Evolutionary conservation across 257 asterid species (phyloP).

Genomic region (Petunia secreta): DNA sequence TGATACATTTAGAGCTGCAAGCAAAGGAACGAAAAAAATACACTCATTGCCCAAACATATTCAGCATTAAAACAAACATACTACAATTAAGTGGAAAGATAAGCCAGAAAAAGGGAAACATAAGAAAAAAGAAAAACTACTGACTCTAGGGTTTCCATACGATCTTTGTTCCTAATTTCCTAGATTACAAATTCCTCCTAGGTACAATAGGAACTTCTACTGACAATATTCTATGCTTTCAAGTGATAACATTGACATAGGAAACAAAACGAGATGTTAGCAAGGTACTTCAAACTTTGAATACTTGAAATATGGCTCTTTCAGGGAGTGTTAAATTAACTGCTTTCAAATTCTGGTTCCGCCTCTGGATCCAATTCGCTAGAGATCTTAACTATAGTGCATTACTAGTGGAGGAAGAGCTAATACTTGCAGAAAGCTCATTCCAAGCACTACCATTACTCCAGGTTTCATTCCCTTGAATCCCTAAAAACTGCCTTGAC

Average conservation of each 20-base stretch:
- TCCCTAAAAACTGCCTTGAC: constrained; percentile 58
- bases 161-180: constrained; percentile 2
- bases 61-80: background rate
- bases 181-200: background rate
- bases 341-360: too few species aligned
- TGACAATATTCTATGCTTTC: constrained; percentile 10
- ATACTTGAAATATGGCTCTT: too few species aligned
- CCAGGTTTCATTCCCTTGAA: constrained; percentile 51
- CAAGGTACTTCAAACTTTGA: background rate
- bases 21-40: constrained; percentile 25
- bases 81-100: constrained; percentile 21
- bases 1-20: background rate
- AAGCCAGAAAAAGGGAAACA: background rate
- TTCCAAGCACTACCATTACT: constrained; percentile 52
- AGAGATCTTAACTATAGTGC: constrained; percentile 37
- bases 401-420: constrained; percentile 72
- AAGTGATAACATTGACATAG: background rate
- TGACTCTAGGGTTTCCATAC: constrained; percentile 61
- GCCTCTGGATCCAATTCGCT: too few species aligned
- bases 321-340: too few species aligned
- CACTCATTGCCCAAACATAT: constrained; percentile 20
- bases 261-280: background rate
- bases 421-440: constrained; percentile 63
- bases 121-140: constrained; percentile 34
- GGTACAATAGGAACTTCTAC: constrained; percentile 3